Conservation (phyloP, 495 filamentous ascomycete genomes). For the Pseudotulostoma volvatum region DNA sequence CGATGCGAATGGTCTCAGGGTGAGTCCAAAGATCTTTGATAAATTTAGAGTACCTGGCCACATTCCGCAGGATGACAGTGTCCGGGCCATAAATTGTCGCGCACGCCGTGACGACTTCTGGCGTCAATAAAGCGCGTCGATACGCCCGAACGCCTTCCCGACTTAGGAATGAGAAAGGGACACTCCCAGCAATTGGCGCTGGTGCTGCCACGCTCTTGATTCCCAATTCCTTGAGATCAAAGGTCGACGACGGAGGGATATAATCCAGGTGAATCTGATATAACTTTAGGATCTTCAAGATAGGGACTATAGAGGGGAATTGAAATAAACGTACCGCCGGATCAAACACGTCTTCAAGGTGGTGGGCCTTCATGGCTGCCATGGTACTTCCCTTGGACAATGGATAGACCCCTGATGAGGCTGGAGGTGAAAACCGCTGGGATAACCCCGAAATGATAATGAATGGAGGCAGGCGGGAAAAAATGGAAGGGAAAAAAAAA, state of each 20-base stretch:
- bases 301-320: no score
- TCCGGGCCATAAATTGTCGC: slow-evolving; percentile 7
- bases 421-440: background rate
- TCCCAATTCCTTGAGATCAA: background rate
- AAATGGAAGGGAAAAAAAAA: no score
- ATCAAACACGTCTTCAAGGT: background rate
- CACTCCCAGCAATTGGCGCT: background rate
- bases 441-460: background rate
- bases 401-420: background rate
- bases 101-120: slow-evolving; percentile 8
- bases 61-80: slow-evolving; percentile 17
- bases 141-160: slow-evolving; percentile 4
- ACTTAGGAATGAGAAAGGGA: background rate
- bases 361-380: background rate
- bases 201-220: background rate
- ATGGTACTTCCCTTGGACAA: background rate
- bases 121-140: slow-evolving; percentile 8
- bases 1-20: slow-evolving; percentile 13
- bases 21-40: slow-evolving; percentile 17
- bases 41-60: slow-evolving; percentile 14
- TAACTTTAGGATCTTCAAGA: no score
- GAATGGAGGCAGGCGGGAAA: background rate
- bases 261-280: background rate
- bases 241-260: background rate
- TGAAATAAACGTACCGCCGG: background rate